These are phyloP conservation scores for Boletus edulis DNA, from an alignment of 768 basidiomycete species.

Conservation along the genomic window DNA sequence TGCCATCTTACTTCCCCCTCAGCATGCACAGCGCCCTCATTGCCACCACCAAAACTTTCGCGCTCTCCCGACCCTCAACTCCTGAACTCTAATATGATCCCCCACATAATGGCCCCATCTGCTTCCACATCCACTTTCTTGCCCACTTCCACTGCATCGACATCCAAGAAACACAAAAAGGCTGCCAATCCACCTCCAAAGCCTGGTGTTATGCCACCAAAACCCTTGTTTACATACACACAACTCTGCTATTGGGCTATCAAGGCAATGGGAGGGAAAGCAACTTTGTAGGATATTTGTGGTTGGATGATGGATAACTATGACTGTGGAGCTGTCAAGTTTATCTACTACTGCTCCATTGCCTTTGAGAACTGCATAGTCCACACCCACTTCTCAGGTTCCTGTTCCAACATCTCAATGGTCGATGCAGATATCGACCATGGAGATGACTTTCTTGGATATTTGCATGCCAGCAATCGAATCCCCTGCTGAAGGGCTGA, in stretches of 20 bases:
- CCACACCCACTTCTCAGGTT: not conserved
- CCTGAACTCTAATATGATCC: slow-evolving; percentile 61
- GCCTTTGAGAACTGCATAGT: slow-evolving; percentile 23
- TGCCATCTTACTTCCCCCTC: slow-evolving; percentile 75
- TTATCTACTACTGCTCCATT: slow-evolving; percentile 50
- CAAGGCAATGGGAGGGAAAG: slow-evolving; percentile 75
- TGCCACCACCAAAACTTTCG: slow-evolving; percentile 44
- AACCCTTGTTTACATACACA: slow-evolving; percentile 88
- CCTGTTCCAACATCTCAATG: not conserved
- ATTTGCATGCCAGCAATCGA: slow-evolving; percentile 7
- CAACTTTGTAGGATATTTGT: slow-evolving; percentile 87
- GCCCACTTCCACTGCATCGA: slow-evolving; percentile 15
- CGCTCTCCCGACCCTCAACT: slow-evolving; percentile 51
- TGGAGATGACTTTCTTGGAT: slow-evolving; percentile 4
- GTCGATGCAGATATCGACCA: not conserved
- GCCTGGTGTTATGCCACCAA: slow-evolving; percentile 79
- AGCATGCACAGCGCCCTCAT: slow-evolving; percentile 43
- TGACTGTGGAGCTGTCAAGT: slow-evolving; percentile 52
- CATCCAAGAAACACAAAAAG: slow-evolving; percentile 74
- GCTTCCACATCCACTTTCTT: slow-evolving; percentile 32
- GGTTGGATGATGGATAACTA: slow-evolving; percentile 86
- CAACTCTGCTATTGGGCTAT: slow-evolving; percentile 90
- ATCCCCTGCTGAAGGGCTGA: slow-evolving; percentile 2
- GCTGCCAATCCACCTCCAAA: slow-evolving; percentile 41
- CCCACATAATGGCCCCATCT: slow-evolving; percentile 38